phyloP scores from a whole-genome alignment of 257 asterid species.

The Primulina eburnea region DNA sequence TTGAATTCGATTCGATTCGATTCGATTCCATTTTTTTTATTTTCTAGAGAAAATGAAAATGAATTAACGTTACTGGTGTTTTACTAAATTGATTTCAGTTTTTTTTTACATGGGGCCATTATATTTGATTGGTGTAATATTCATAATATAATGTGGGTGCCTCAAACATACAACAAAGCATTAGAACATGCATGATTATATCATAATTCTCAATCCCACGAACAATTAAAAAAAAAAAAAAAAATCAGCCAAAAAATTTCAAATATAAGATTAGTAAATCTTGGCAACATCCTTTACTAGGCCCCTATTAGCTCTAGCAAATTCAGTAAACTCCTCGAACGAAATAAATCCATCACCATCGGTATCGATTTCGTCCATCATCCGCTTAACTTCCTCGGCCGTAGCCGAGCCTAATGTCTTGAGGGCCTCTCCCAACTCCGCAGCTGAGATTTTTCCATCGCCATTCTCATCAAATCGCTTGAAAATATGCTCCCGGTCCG shows the following conservation, averaged over 20 bases:
- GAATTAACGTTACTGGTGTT: no score
- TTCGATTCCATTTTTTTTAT: no score
- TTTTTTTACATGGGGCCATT: no score
- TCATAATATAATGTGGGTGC: no score
- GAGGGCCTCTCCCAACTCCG: conserved; percentile 75
- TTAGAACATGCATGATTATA: not conserved
- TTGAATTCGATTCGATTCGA: no score
- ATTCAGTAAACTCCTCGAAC: conserved; percentile 55
- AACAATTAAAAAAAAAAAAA: not conserved
- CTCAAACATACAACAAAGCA: no score
- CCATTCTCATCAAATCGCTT: conserved; percentile 78
- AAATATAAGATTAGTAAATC: conserved; percentile 42
- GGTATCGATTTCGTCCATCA: conserved; percentile 84
- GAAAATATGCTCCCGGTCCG: conserved; percentile 72
- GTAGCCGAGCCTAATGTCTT: conserved; percentile 67
- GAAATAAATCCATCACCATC: conserved; percentile 82
- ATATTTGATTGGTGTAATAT: no score
- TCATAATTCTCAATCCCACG: not conserved
- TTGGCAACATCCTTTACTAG: conserved; percentile 76
- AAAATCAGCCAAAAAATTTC: not conserved
- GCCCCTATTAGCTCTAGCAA: conserved; percentile 68
- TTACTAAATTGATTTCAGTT: no score
- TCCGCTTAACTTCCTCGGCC: conserved; percentile 57
- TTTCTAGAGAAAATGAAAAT: no score
- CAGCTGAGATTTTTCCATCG: conserved; percentile 72